Evolutionary conservation across 2,329 filamentous ascomycete genomes (phyloP).

Genomic region (Cercospora sesami): DNA sequence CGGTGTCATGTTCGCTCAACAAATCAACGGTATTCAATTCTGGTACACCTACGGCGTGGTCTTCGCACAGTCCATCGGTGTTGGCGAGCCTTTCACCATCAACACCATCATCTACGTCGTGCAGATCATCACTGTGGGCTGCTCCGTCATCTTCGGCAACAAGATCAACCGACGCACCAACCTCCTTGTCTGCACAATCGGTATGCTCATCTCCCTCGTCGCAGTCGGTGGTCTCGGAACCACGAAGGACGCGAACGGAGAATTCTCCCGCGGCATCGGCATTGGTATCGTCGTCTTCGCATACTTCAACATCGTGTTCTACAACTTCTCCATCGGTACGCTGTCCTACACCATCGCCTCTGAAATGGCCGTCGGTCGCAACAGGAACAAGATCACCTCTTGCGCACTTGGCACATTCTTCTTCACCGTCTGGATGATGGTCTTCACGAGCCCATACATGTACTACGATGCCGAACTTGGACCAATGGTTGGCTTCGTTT

Average conservation of each 20-base stretch:
- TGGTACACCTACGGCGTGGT: constrained; percentile 31
- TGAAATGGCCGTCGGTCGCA: constrained; percentile 52
- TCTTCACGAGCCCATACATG: constrained; percentile 46
- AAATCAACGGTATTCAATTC: constrained; percentile 53
- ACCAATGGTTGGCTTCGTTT: constrained; percentile 41
- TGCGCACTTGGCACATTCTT: constrained; percentile 49
- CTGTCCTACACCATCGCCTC: constrained; percentile 34
- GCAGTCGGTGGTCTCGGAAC: constrained; percentile 26
- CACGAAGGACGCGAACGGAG: constrained; percentile 24
- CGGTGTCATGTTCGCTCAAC: constrained; percentile 50
- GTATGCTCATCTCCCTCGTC: constrained; percentile 26
- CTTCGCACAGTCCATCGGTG: constrained; percentile 28
- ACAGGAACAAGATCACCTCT: constrained; percentile 51
- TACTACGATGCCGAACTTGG: constrained; percentile 42
- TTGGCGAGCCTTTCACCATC: constrained; percentile 30
- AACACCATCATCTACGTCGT: constrained; percentile 30
- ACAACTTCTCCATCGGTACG: constrained; percentile 30
- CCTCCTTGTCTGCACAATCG: constrained; percentile 27
- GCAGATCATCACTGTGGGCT: constrained; percentile 27
- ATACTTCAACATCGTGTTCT: constrained; percentile 30
- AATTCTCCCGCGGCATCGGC: constrained; percentile 25
- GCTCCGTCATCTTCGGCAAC: constrained; percentile 28
- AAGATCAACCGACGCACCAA: constrained; percentile 26
- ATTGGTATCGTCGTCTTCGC: constrained; percentile 28
- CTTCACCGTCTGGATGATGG: constrained; percentile 46